phyloP scores from a whole-genome alignment of 495 filamentous ascomycete species.

The Aspergillus wentii region DNA sequence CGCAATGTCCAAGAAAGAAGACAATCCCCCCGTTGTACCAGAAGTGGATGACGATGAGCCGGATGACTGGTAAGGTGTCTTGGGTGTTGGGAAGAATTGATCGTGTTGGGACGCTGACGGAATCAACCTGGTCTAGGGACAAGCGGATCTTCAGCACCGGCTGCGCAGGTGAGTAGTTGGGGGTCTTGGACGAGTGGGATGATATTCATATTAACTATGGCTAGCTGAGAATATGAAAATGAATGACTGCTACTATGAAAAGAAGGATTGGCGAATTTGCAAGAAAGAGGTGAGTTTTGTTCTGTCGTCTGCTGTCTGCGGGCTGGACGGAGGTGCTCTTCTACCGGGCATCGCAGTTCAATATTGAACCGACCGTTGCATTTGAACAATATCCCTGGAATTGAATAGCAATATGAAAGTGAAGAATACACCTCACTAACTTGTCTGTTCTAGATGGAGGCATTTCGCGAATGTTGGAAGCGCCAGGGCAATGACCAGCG shows the following conservation, averaged over 20 bases:
- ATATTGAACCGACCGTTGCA: too few species aligned
- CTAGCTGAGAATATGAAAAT: conserved; percentile 82
- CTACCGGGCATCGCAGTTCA: too few species aligned
- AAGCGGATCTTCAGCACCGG: conserved; percentile 97
- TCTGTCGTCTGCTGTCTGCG: too few species aligned
- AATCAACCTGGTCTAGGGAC: conserved; percentile 54
- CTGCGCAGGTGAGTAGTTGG: conserved; percentile 78
- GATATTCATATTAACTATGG: too few species aligned
- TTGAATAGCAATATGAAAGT: too few species aligned
- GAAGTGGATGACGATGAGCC: conserved; percentile 75
- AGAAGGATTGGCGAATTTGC: conserved; percentile 93
- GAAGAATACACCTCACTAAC: too few species aligned
- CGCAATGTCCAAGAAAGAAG: conserved; percentile 39
- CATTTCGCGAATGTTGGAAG: conserved; percentile 91
- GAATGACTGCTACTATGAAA: conserved; percentile 93
- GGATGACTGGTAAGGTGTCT: conserved; percentile 81
- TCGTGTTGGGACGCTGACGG: background rate
- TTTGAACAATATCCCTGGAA: background rate
- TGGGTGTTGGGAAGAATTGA: background rate
- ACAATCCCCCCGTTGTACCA: conserved; percentile 29
- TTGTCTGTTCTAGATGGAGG: conserved; percentile 82
- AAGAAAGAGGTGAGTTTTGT: conserved; percentile 70
- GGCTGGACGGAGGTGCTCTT: too few species aligned
- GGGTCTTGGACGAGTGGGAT: too few species aligned
- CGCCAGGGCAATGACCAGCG: conserved; percentile 80